A percentile compares a stretch with the other conserved stretches of the same genome.
Conservation (phyloP, 371 early-diverging fungal species). For the Mucor saturninus region DNA sequence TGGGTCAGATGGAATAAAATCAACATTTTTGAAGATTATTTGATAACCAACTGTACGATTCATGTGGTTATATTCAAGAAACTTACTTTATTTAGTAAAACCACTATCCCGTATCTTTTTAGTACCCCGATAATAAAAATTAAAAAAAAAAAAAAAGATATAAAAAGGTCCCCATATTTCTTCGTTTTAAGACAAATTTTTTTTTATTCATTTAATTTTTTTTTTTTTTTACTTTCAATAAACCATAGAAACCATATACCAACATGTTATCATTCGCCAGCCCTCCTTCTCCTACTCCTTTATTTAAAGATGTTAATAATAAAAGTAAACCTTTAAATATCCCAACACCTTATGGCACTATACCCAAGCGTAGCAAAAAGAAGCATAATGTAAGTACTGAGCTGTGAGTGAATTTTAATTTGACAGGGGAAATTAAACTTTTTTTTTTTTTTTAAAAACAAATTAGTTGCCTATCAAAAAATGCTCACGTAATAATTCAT, state of each 20-base stretch:
- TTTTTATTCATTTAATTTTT: not conserved
- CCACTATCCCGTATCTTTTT: conserved; percentile 2
- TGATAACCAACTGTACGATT: conserved; percentile 3
- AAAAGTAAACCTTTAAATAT: conserved; percentile 6
- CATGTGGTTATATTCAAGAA: conserved; percentile 7
- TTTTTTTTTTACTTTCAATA: not conserved
- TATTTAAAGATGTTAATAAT: not conserved
- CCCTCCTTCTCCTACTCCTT: not conserved
- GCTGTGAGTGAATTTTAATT: conserved; percentile 17
- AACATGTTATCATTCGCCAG: conserved; percentile 6
- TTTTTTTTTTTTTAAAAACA: conserved; percentile 7
- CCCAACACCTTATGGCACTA: conserved; percentile 35
- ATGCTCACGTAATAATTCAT: not conserved
- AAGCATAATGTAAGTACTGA: conserved; percentile 2
- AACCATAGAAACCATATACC: not conserved
- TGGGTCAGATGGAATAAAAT: conserved; percentile 18
- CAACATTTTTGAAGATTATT: conserved; percentile 18
- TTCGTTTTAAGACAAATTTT: not conserved
- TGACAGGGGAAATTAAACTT: conserved; percentile 6
- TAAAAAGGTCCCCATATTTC: not conserved
- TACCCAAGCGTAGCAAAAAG: conserved; percentile 31
- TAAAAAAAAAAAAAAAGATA: not conserved
- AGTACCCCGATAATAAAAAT: not conserved
- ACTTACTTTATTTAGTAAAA: conserved; percentile 10
- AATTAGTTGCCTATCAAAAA: not conserved